Evolutionary conservation across 257 asterid genomes (phyloP), one percentile per base, ranked within the genome.

Genomic region (Solanum rostratum): DNA sequence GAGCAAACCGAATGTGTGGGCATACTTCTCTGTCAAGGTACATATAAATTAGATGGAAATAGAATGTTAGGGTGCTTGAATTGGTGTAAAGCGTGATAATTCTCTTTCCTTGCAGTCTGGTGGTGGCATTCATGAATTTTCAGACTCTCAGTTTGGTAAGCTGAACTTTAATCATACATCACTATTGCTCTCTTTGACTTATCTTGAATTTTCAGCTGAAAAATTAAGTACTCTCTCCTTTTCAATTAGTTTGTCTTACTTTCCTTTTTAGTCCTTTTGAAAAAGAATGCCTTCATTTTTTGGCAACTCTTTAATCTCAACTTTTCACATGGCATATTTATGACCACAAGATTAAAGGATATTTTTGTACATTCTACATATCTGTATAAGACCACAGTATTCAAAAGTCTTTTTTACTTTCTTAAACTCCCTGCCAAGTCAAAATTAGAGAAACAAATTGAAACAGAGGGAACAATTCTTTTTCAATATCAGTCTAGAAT

Each of bases 1-100:
- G 91, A 95, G 99, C 93, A 97, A 97, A 95, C 99, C 99, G 71
- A 95, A 97, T 91, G 99, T 95, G 86, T 97, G 99, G 99, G 99
- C 99, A 7, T 97, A 97, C 91, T 97, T 97, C 86, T 95, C 98
- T 85, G 99, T 97, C 88, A 97, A 97, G 99, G 99, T 97, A 93
- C 82, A 33, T 71, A 37, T 43, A 59, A 78, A 79, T 57, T 87
- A 13, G 29, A 78, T 78, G 46, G 63, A 78, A 50, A 27, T 78
- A 27, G 27, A 9, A 50, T 78, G 29, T 78, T 78, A 19, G 16
- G 22, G 46, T 27, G 63, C 12, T 27, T 78, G 63, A 78, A 18
- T 78, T 50, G 60, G 29, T 50, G 82, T 27, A 19, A 18, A 85
- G 83, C 85, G 57, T 90, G 84, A 78, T 84, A 79, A 9, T 12